phyloP scores from a whole-genome alignment of 1,284 basidiomycete genomes.

The Rhodotorula sp. region DNA sequence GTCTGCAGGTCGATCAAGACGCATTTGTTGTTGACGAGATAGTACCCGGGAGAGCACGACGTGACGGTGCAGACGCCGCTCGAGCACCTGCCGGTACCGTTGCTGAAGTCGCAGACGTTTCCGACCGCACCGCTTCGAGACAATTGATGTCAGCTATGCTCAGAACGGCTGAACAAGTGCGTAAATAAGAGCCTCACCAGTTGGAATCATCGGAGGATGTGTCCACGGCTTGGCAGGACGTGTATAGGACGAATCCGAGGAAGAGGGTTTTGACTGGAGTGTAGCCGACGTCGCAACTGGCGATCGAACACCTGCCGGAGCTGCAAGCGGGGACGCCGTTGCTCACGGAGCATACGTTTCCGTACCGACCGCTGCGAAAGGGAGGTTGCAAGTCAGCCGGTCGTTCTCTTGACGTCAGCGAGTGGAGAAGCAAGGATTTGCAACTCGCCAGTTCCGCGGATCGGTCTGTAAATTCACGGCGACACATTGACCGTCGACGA shows the following conservation, averaged over 20 bases:
- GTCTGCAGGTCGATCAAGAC: constrained; percentile 28
- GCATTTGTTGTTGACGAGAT: constrained; percentile 20
- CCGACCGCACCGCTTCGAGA: constrained; percentile 27
- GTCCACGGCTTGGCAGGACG: constrained; percentile 12
- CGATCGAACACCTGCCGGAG: constrained; percentile 16
- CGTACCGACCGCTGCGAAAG: constrained; percentile 13
- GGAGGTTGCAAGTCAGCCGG: too few relatives aligned
- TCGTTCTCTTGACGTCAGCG: too few relatives aligned
- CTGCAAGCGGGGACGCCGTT: constrained; percentile 23
- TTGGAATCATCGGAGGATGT: constrained; percentile 10
- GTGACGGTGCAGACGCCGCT: constrained; percentile 16
- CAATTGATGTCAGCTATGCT: background rate
- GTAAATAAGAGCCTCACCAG: background rate
- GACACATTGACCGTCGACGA: constrained; percentile 11
- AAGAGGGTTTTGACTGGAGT: background rate
- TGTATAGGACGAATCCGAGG: background rate
- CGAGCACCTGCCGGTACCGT: constrained; percentile 24
- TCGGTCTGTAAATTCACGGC: constrained; percentile 13
- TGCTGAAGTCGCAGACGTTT: constrained; percentile 23
- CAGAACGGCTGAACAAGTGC: too few relatives aligned
- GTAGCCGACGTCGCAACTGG: constrained; percentile 28
- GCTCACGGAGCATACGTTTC: constrained; percentile 13
- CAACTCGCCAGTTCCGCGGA: constrained; percentile 21
- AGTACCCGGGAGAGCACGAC: constrained; percentile 22
- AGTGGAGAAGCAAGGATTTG: too few relatives aligned